Percentiles rank a stretch among this genome's conserved stretches.
phyloP scores from a whole-genome alignment of 352 stramenopile genomes.

The Globisporangium takayamanum region DNA sequence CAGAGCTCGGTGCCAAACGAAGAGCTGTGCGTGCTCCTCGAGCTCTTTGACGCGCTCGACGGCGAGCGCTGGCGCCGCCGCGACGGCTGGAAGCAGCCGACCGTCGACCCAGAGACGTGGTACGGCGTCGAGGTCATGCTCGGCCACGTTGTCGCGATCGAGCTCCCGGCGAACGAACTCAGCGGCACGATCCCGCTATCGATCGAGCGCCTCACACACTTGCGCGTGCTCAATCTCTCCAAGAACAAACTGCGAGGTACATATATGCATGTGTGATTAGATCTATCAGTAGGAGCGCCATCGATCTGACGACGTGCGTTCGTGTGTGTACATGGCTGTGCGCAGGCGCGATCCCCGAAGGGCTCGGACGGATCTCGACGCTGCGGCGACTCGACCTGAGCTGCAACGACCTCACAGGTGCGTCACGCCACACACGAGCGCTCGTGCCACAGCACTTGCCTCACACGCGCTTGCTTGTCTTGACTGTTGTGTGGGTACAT shows the following conservation, averaged over 20 bases:
- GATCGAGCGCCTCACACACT: conserved; percentile 51
- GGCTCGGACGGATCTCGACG: conserved; percentile 41
- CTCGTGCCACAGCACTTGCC: neutral
- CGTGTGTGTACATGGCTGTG: neutral
- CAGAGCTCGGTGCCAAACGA: conserved; percentile 70
- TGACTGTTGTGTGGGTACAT: neutral
- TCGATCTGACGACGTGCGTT: neutral
- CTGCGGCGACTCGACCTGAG: conserved; percentile 68
- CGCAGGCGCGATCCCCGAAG: conserved; percentile 45
- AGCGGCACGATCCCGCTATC: conserved; percentile 26
- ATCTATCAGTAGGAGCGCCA: no score
- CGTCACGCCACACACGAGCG: neutral
- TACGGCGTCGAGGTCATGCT: conserved; percentile 66
- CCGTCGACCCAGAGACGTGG: conserved; percentile 69
- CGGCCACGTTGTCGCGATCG: conserved; percentile 71
- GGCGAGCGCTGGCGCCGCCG: conserved; percentile 67
- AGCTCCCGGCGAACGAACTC: conserved; percentile 67
- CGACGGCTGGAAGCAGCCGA: conserved; percentile 71
- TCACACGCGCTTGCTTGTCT: neutral
- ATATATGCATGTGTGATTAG: neutral
- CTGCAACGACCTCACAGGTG: conserved; percentile 71
- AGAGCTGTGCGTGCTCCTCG: conserved; percentile 60
- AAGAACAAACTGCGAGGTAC: conserved; percentile 68
- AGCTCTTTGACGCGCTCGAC: conserved; percentile 62
- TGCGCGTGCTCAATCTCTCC: conserved; percentile 73